phyloP scores from a whole-genome alignment of 2,329 filamentous ascomycete genomes.

The Pestalotiopsis fici region DNA sequence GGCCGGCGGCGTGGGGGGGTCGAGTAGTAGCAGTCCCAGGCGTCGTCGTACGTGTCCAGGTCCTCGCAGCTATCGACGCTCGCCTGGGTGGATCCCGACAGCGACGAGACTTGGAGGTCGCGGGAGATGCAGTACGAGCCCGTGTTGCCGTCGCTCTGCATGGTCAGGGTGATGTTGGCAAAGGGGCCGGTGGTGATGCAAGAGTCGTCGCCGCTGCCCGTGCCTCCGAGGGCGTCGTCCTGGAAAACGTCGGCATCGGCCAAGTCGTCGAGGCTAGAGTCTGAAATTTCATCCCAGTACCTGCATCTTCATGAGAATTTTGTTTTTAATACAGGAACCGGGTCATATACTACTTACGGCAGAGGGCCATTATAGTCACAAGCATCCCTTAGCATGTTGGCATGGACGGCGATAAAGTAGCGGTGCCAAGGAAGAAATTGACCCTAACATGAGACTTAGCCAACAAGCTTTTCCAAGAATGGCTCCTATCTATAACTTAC shows the following conservation, averaged over 20 bases:
- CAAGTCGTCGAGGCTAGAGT: not conserved
- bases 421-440: constrained; percentile 22
- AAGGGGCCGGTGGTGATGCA: constrained; percentile 5
- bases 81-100: not conserved
- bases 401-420: constrained; percentile 14
- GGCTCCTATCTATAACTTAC: not conserved
- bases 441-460: constrained; percentile 12
- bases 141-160: not conserved
- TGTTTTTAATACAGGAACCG: no score
- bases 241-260: no score
- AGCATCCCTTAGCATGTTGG: constrained; percentile 11
- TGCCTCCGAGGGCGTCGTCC: not conserved
- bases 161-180: not conserved
- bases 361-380: constrained; percentile 17
- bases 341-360: constrained; percentile 9
- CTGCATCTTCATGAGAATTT: not conserved
- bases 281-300: not conserved
- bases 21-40: not conserved
- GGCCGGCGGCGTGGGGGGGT: not conserved
- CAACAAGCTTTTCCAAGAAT: no score
- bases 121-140: not conserved
- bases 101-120: not conserved
- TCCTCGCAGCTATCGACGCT: not conserved
- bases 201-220: not conserved
- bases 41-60: not conserved